phyloP scores from a whole-genome alignment of 495 filamentous ascomycete genomes.

The Hypoxylon rickii region DNA sequence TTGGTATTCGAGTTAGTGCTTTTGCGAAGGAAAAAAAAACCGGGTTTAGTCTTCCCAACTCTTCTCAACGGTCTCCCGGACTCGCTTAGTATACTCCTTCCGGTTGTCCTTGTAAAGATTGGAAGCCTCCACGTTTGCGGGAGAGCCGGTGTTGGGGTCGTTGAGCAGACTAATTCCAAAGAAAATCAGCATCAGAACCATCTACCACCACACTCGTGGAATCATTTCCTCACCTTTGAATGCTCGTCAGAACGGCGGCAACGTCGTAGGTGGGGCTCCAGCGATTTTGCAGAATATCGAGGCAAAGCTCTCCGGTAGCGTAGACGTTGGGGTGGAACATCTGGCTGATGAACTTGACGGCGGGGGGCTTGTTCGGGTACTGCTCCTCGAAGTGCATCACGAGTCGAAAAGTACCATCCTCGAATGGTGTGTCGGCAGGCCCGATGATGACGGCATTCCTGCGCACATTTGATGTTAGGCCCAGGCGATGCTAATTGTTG shows the following conservation, averaged over 20 bases:
- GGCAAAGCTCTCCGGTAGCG: conserved; percentile 91
- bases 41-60: conserved; percentile 85
- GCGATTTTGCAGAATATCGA: conserved; percentile 96
- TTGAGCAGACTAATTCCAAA: conserved; percentile 76
- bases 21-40: neutral
- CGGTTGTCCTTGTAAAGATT: conserved; percentile 99
- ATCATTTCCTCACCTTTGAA: conserved; percentile 74
- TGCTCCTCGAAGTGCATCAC: conserved; percentile 99
- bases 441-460: conserved; percentile 99
- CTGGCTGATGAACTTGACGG: conserved; percentile 96
- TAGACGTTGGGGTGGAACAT: conserved; percentile 99
- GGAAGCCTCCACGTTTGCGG: conserved; percentile 96
- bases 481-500: neutral
- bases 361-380: conserved; percentile 96
- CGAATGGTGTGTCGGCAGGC: conserved; percentile 95
- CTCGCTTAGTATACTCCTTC: conserved; percentile 92
- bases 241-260: conserved; percentile 93
- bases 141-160: conserved; percentile 96
- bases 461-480: conserved; percentile 24
- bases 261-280: conserved; percentile 99
- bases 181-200: conserved; percentile 22
- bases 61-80: conserved; percentile 96
- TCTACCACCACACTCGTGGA: neutral
- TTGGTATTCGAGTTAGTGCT: neutral
- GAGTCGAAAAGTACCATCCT: conserved; percentile 95